Percentiles rank a stretch among this genome's conserved stretches.
These are phyloP conservation scores for Nakaseomyces delphensis DNA, from an alignment of 1,139 yeast species.

Conservation along the genomic window DNA sequence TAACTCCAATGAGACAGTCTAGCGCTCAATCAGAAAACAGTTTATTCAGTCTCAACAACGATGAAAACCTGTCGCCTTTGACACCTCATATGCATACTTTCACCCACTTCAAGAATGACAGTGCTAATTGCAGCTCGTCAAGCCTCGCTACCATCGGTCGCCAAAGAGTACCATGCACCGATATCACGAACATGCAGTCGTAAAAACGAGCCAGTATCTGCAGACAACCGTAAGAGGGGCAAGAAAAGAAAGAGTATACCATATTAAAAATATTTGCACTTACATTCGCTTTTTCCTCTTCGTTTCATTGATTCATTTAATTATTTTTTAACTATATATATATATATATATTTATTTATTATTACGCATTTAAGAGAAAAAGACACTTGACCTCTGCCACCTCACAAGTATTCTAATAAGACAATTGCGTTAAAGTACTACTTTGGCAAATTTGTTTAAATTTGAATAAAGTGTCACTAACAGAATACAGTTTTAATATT, in stretches of 20 bases:
- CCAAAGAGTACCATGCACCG: conserved; percentile 9
- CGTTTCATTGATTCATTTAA: too few relatives aligned
- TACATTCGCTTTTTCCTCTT: not conserved
- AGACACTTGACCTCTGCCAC: too few relatives aligned
- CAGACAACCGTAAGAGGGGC: too few relatives aligned
- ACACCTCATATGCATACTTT: conserved; percentile 25
- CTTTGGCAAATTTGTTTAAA: too few relatives aligned
- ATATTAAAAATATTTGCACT: not conserved
- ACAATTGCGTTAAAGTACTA: too few relatives aligned
- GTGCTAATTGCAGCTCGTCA: conserved; percentile 22
- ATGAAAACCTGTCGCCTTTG: conserved; percentile 22
- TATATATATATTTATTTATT: too few relatives aligned
- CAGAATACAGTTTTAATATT: too few relatives aligned
- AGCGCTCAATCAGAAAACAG: conserved; percentile 24
- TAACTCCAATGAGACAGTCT: conserved; percentile 21
- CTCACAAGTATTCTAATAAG: too few relatives aligned
- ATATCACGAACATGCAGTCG: not conserved
- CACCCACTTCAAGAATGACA: conserved; percentile 18
- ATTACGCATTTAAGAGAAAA: too few relatives aligned
- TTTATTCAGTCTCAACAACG: conserved; percentile 18
- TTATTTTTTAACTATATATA: too few relatives aligned
- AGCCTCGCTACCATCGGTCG: conserved; percentile 23
- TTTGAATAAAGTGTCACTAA: too few relatives aligned
- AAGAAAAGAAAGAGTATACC: not conserved
- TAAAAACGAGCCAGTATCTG: conserved; percentile 1